A percentile compares a stretch with the other conserved stretches of the same genome.
These are phyloP conservation scores for Angomonas deanei DNA, from an alignment of 208 protist species.

Conservation along the genomic window DNA sequence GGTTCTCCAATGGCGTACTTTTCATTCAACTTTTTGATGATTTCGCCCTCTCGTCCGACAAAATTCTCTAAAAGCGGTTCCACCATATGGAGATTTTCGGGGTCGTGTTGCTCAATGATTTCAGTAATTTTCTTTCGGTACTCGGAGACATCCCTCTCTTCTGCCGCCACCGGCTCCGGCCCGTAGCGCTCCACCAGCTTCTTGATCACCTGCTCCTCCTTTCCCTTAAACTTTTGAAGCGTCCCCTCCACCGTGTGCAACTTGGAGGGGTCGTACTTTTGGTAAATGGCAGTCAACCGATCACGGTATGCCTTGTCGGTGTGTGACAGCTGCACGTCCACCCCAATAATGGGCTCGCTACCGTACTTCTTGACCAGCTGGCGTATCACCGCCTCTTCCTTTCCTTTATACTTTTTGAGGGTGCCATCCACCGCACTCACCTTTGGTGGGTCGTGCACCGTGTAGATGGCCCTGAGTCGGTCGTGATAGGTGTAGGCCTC, in stretches of 20 bases:
- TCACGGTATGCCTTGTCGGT: constrained; percentile 25
- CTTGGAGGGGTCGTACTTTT: constrained; percentile 48
- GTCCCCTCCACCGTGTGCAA: constrained; percentile 36
- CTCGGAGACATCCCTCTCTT: neutral
- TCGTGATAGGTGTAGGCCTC: constrained; percentile 29
- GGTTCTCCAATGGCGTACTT: constrained; percentile 15
- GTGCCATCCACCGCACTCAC: constrained; percentile 43
- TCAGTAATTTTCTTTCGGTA: constrained; percentile 20
- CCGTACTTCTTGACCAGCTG: constrained; percentile 69
- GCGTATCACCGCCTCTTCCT: constrained; percentile 51
- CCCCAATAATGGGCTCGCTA: constrained; percentile 29
- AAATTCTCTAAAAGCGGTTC: constrained; percentile 29
- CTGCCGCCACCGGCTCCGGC: constrained; percentile 23
- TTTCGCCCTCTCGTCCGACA: constrained; percentile 27
- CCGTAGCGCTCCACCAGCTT: constrained; percentile 51
- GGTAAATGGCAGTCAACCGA: constrained; percentile 37
- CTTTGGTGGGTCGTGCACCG: constrained; percentile 52
- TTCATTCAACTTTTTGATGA: constrained; percentile 23
- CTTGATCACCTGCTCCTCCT: constrained; percentile 47
- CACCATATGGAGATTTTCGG: constrained; percentile 25
- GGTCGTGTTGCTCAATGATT: constrained; percentile 29
- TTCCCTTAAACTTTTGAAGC: constrained; percentile 34
- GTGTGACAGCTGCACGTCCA: neutral
- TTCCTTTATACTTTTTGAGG: constrained; percentile 47
- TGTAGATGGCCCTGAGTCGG: constrained; percentile 50